Evolutionary conservation across 2,329 filamentous ascomycete species (phyloP).

Genomic region (Thermothelomyces thermophilus): DNA sequence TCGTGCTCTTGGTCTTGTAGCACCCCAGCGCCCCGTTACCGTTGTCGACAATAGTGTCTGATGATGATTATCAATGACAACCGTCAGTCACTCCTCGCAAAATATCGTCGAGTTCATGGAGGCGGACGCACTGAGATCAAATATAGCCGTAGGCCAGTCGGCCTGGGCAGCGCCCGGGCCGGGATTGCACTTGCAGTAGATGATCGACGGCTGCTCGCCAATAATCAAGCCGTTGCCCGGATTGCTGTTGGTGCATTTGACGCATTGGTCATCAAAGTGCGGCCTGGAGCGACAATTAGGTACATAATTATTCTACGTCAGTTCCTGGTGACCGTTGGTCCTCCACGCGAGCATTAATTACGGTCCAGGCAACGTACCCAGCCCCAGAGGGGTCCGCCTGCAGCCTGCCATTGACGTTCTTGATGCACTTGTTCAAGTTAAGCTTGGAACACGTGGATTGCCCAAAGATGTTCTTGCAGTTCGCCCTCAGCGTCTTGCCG

Average conservation of each 20-base stretch:
- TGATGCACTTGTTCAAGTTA: conserved; percentile 22
- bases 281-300: no score
- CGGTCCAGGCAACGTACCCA: no score
- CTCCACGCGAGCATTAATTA: no score
- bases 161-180: conserved; percentile 18
- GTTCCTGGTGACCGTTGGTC: no score
- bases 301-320: no score
- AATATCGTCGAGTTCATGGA: neutral
- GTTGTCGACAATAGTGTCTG: conserved; percentile 24
- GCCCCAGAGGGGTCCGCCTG: conserved; percentile 16
- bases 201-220: conserved; percentile 11
- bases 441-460: conserved; percentile 19
- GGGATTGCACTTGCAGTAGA: conserved; percentile 24
- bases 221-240: conserved; percentile 15
- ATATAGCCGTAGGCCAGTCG: conserved; percentile 21
- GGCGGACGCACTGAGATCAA: conserved; percentile 21
- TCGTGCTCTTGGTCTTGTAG: conserved; percentile 14
- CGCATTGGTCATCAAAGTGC: conserved; percentile 22
- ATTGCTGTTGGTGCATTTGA: conserved; percentile 21
- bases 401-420: conserved; percentile 20
- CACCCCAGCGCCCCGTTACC: conserved; percentile 22
- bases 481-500: conserved; percentile 19
- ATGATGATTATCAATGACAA: neutral
- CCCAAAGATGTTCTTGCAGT: conserved; percentile 22
- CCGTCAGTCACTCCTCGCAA: neutral